Conservation (phyloP, 1,139 yeast genomes). For the Torulaspora pretoriensis region DNA sequence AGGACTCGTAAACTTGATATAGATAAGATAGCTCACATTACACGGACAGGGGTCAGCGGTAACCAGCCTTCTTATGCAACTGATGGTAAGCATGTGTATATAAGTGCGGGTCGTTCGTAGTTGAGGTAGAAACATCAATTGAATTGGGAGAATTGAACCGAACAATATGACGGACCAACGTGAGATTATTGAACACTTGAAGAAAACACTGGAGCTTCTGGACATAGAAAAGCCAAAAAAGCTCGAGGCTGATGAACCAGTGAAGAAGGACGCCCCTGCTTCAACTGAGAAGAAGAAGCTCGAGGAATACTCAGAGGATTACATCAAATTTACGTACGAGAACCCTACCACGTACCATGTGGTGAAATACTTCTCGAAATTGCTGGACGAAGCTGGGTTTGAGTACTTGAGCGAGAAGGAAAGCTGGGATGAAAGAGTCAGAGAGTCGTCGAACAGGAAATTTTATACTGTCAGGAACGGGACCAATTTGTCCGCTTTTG, state of each 20-base stretch:
- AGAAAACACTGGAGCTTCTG: slow-evolving; percentile 27
- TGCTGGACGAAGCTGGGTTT: slow-evolving; percentile 50
- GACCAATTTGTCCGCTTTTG: slow-evolving; percentile 53
- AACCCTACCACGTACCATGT: slow-evolving; percentile 65
- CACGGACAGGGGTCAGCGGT: slow-evolving; percentile 5
- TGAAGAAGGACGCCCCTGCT: background rate
- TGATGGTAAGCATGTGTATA: background rate
- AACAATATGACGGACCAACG: slow-evolving; percentile 21
- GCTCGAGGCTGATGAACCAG: background rate
- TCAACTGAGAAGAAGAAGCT: slow-evolving; percentile 24
- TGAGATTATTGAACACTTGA: slow-evolving; percentile 28
- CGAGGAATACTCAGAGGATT: slow-evolving; percentile 44
- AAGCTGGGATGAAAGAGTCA: slow-evolving; percentile 40
- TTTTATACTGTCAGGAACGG: slow-evolving; percentile 58
- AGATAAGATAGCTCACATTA: background rate
- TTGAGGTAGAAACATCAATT: background rate
- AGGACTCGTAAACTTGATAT: background rate
- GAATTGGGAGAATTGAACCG: background rate
- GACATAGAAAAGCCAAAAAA: slow-evolving; percentile 17
- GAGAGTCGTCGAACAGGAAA: slow-evolving; percentile 37
- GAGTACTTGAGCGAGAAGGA: slow-evolving; percentile 49
- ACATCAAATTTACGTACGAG: slow-evolving; percentile 54
- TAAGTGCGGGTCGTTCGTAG: no score
- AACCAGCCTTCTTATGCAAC: slow-evolving; percentile 2
- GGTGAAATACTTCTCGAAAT: slow-evolving; percentile 42